Percentiles rank a stretch among this genome's conserved stretches.
Conservation (phyloP, 2,329 filamentous ascomycete species). For the Trichoderma sp. region DNA sequence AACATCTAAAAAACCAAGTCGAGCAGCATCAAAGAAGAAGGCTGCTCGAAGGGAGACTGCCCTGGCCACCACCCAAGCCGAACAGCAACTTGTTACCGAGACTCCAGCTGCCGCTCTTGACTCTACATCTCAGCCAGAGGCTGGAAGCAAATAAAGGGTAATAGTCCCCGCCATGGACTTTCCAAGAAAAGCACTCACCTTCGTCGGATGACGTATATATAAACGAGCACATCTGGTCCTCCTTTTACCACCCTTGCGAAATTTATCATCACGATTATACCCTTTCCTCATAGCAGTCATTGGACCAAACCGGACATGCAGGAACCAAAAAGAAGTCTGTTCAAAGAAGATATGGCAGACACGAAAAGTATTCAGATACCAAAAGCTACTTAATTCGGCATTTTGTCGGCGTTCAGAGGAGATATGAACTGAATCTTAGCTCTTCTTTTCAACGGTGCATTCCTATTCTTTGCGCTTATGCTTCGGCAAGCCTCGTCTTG, state of each 20-base stretch:
- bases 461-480: not conserved
- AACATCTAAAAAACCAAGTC: slow-evolving; percentile 7
- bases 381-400: slow-evolving; percentile 12
- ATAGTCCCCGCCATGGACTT: not conserved
- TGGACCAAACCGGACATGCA: not conserved
- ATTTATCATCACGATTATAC: slow-evolving; percentile 1
- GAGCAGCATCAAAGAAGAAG: slow-evolving; percentile 19
- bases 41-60: slow-evolving; percentile 9
- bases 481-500: not conserved
- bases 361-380: not conserved
- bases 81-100: not conserved
- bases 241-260: not conserved
- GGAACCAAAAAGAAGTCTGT: not conserved
- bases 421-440: slow-evolving; percentile 4
- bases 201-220: slow-evolving; percentile 13
- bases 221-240: not conserved
- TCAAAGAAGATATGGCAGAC: not conserved
- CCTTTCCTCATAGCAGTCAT: slow-evolving; percentile 5
- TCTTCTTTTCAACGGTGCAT: not conserved
- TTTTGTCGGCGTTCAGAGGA: slow-evolving; percentile 11
- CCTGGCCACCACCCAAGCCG: not conserved
- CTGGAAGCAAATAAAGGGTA: not conserved
- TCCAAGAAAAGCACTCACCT: not conserved
- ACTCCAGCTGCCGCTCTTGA: not conserved
- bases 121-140: not conserved